Conservation (phyloP, 2,329 filamentous ascomycete genomes). For the Chalara sp. region DNA sequence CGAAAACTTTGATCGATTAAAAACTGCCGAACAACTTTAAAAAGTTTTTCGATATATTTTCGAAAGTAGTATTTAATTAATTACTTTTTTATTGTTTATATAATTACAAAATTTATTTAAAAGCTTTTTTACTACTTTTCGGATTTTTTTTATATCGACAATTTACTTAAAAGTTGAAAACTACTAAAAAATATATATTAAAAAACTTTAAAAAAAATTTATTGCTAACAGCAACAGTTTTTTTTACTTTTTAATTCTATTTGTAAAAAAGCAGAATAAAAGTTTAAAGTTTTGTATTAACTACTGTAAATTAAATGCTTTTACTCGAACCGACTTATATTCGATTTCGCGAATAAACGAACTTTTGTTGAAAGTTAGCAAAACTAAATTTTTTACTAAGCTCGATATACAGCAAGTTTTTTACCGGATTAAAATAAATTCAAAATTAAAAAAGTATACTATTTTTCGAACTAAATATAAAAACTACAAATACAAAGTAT, state of each 20-base stretch:
- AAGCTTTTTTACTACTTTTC: too few relatives aligned
- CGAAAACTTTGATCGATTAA: background rate
- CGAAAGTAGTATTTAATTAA: too few relatives aligned
- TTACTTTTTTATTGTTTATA: background rate
- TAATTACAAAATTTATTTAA: too few relatives aligned
- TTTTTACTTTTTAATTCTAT: background rate
- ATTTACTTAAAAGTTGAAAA: background rate
- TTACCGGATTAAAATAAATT: background rate
- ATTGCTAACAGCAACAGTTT: too few relatives aligned
- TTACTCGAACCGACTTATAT: too few relatives aligned
- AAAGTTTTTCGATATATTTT: too few relatives aligned
- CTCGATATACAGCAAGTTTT: background rate
- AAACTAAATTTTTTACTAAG: background rate
- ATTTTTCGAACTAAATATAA: background rate
- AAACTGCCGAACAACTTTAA: background rate
- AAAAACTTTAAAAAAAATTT: too few relatives aligned
- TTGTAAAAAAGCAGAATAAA: too few relatives aligned
- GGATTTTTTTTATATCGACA: too few relatives aligned
- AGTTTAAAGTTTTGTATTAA: too few relatives aligned
- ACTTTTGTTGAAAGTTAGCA: background rate
- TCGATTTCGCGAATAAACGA: constrained; percentile 1
- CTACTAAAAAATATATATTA: too few relatives aligned
- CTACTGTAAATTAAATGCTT: too few relatives aligned
- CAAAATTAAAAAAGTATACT: background rate
- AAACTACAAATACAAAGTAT: background rate